Conservation (phyloP, 2,329 filamentous ascomycete species). For the Exophiala dermatitidis region DNA sequence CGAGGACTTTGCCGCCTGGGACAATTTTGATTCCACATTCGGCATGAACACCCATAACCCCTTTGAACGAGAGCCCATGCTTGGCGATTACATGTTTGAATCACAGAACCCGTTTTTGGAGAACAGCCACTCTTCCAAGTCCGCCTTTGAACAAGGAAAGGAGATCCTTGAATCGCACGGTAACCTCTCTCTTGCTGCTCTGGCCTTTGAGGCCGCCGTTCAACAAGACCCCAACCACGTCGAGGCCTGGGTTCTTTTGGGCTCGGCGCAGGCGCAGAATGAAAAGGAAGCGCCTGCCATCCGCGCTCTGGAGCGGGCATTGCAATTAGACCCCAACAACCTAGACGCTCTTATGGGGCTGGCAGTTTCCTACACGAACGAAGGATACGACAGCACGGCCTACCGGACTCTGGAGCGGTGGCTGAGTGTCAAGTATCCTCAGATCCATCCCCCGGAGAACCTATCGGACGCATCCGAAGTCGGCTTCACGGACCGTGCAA, state of each 20-base stretch:
- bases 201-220: slow-evolving; percentile 92
- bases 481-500: slow-evolving; percentile 86
- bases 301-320: slow-evolving; percentile 80
- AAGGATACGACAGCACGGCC: slow-evolving; percentile 94
- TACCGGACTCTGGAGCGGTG: slow-evolving; percentile 95
- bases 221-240: slow-evolving; percentile 83
- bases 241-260: slow-evolving; percentile 88
- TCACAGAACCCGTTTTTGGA: slow-evolving; percentile 84
- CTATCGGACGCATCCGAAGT: slow-evolving; percentile 67
- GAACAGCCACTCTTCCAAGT: slow-evolving; percentile 50
- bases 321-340: slow-evolving; percentile 82
- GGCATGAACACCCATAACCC: slow-evolving; percentile 58
- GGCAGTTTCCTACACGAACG: slow-evolving; percentile 95
- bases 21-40: slow-evolving; percentile 53
- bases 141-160: slow-evolving; percentile 82
- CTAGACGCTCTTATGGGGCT: slow-evolving; percentile 87
- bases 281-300: slow-evolving; percentile 97
- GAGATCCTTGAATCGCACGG: slow-evolving; percentile 90
- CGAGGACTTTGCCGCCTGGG: slow-evolving; percentile 74
- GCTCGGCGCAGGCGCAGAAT: slow-evolving; percentile 90
- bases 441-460: slow-evolving; percentile 64
- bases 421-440: slow-evolving; percentile 90
- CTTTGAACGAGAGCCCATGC: slow-evolving; percentile 54
- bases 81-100: slow-evolving; percentile 92
- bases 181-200: slow-evolving; percentile 83